phyloP scores from a whole-genome alignment of 2,329 filamentous ascomycete species.

The Trichoderma endophyticum region DNA sequence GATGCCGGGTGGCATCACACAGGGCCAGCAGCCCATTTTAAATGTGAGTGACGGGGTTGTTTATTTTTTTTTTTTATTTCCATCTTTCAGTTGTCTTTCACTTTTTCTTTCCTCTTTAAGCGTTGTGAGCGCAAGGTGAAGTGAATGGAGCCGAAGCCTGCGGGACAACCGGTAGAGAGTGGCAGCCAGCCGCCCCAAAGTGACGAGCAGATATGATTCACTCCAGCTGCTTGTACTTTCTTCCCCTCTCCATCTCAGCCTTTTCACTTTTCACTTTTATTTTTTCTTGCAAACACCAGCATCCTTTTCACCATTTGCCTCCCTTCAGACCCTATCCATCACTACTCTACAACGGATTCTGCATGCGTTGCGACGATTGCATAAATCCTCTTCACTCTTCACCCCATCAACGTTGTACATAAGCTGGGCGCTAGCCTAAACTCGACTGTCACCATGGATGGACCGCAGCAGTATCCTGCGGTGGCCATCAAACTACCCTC shows the following conservation, averaged over 20 bases:
- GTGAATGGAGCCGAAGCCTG: background rate
- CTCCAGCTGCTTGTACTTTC: background rate
- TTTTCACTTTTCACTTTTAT: background rate
- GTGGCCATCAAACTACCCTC: conserved; percentile 16
- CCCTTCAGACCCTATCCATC: background rate
- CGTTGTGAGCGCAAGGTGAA: background rate
- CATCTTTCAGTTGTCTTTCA: background rate
- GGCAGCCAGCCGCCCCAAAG: conserved; percentile 8
- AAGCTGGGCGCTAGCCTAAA: background rate
- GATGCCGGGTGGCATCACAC: conserved; percentile 39
- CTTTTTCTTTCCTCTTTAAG: background rate
- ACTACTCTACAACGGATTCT: background rate
- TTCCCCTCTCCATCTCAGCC: background rate
- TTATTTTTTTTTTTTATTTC: background rate
- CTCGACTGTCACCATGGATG: background rate
- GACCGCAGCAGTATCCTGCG: conserved; percentile 1
- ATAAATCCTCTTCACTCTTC: background rate
- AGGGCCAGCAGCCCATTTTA: conserved; percentile 44
- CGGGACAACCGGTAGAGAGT: background rate
- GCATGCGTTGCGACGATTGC: background rate
- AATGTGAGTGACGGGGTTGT: conserved; percentile 45
- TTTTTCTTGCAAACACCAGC: background rate
- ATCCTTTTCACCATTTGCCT: background rate
- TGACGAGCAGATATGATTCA: conserved; percentile 16
- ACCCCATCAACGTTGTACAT: background rate